A percentile compares a stretch with the other conserved stretches of the same genome.
These are phyloP conservation scores for Lophiostoma macrostomum DNA, from an alignment of 495 filamentous ascomycete species.

Conservation along the genomic window DNA sequence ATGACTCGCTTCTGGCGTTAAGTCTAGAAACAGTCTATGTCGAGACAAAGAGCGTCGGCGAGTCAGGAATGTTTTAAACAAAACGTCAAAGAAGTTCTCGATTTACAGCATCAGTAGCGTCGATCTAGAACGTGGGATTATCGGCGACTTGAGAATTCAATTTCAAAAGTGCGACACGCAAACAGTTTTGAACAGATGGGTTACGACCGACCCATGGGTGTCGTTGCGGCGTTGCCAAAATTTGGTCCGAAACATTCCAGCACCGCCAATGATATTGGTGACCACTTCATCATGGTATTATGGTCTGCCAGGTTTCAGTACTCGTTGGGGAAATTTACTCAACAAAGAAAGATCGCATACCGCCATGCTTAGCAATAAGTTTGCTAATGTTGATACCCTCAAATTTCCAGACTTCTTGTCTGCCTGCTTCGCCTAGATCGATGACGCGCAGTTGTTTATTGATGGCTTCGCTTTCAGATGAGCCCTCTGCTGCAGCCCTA, in stretches of 20 bases:
- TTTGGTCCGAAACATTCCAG: slow-evolving; percentile 19
- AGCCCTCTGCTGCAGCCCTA: slow-evolving; percentile 1
- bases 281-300: slow-evolving; percentile 35
- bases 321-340: not conserved
- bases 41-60: no score
- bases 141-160: no score
- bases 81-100: no score
- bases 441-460: slow-evolving; percentile 6
- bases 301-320: slow-evolving; percentile 14
- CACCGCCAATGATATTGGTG: slow-evolving; percentile 20
- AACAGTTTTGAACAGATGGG: no score
- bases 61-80: no score
- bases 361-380: slow-evolving; percentile 32
- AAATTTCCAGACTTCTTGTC: slow-evolving; percentile 18
- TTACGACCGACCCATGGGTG: not conserved
- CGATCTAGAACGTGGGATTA: no score
- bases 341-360: slow-evolving; percentile 8
- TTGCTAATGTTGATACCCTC: slow-evolving; percentile 24
- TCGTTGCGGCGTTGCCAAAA: not conserved
- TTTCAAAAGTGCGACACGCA: no score
- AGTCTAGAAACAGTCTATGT: no score
- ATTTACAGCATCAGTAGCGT: no score
- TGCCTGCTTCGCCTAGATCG: slow-evolving; percentile 31
- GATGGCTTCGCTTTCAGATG: not conserved
- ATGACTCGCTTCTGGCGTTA: no score